phyloP scores from a whole-genome alignment of 1,139 yeast genomes.

The Eremothecium gossypii region DNA sequence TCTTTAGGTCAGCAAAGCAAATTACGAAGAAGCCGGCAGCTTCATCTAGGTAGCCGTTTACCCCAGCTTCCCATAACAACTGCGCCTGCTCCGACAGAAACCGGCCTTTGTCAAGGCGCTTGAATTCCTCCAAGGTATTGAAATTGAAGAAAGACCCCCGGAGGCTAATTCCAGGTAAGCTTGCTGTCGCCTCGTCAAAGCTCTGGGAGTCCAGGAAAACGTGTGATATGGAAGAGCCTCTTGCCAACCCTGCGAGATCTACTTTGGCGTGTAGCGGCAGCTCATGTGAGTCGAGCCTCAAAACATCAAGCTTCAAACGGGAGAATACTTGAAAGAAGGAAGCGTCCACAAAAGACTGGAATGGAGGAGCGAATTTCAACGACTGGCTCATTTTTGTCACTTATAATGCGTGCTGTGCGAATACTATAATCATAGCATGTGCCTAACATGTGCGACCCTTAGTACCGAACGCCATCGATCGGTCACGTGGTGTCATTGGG shows the following conservation, averaged over 20 bases:
- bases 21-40: constrained; percentile 44
- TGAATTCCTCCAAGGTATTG: constrained; percentile 83
- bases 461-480: no score
- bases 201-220: constrained; percentile 36
- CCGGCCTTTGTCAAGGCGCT: constrained; percentile 49
- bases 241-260: constrained; percentile 33
- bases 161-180: constrained; percentile 7
- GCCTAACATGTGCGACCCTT: no score
- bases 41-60: constrained; percentile 11
- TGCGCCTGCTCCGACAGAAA: constrained; percentile 43
- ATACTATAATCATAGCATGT: no score
- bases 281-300: constrained; percentile 26
- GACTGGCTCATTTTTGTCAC: constrained; percentile 5
- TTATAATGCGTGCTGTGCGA: constrained; percentile 1
- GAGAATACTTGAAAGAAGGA: constrained; percentile 70
- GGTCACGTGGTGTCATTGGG: no score
- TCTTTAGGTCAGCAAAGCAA: constrained; percentile 80
- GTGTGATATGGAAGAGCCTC: constrained; percentile 30
- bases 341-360: constrained; percentile 71
- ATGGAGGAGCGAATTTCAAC: constrained; percentile 40
- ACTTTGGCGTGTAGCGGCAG: constrained; percentile 27
- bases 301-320: constrained; percentile 29
- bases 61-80: constrained; percentile 20
- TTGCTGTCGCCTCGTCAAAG: constrained; percentile 20
- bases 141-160: constrained; percentile 37